phyloP scores from a whole-genome alignment of 495 filamentous ascomycete species.

The Cudoniella acicularis region DNA sequence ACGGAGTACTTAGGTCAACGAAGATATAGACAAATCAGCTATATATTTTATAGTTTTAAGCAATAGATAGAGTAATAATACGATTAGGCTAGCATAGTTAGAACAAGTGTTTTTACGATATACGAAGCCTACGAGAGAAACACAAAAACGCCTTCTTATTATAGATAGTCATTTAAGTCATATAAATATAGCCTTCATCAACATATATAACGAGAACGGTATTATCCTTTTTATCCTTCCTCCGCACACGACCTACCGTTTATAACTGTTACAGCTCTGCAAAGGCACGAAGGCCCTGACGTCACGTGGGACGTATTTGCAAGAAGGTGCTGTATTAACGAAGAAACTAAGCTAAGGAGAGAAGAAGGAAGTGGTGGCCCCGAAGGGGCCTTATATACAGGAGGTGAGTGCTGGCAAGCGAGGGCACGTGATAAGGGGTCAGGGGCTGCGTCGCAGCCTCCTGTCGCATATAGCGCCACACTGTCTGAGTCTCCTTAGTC shows the following conservation, averaged over 20 bases:
- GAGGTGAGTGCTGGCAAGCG: no score
- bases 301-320: no score
- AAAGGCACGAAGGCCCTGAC: no score
- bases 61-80: conserved; percentile 1
- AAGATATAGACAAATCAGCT: not conserved
- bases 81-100: not conserved
- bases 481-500: no score
- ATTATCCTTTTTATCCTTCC: conserved; percentile 17
- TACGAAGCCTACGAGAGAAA: not conserved
- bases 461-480: no score
- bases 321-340: no score
- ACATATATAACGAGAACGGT: not conserved
- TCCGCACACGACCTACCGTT: conserved; percentile 8
- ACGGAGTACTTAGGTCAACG: not conserved
- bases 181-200: conserved; percentile 16
- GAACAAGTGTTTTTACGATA: conserved; percentile 1
- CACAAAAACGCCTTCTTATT: conserved; percentile 1
- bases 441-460: no score
- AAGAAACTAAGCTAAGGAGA: no score
- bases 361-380: no score
- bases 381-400: no score
- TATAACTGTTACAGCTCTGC: no score
- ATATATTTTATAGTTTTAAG: not conserved
- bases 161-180: conserved; percentile 14
- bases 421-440: no score